phyloP scores from a whole-genome alignment of 2,329 filamentous ascomycete species.

The Ceratocystis harringtonii region DNA sequence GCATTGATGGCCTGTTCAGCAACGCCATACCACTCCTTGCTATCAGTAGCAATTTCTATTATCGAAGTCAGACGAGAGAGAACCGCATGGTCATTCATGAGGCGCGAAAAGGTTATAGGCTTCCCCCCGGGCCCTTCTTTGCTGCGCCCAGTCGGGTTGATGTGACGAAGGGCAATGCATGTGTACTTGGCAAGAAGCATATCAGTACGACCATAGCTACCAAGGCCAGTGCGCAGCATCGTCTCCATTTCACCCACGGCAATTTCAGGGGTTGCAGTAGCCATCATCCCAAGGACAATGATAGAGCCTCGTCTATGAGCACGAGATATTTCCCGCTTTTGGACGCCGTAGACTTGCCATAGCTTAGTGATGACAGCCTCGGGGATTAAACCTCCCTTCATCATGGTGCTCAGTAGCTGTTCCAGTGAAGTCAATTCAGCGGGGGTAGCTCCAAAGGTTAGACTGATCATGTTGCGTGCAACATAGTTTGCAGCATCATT shows the following conservation, averaged over 20 bases:
- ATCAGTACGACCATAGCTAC: conserved; percentile 63
- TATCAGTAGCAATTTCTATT: conserved; percentile 70
- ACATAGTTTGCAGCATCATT: conserved; percentile 94
- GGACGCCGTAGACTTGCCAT: conserved; percentile 94
- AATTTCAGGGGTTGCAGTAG: conserved; percentile 80
- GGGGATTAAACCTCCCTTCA: conserved; percentile 77
- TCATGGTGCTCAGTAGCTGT: conserved; percentile 92
- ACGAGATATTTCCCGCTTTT: conserved; percentile 82
- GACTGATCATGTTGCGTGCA: conserved; percentile 95
- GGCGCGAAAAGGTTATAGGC: conserved; percentile 51
- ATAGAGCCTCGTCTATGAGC: conserved; percentile 85
- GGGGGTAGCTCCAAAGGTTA: conserved; percentile 89
- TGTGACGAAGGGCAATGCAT: conserved; percentile 79
- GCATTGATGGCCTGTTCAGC: conserved; percentile 93
- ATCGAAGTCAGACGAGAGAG: conserved; percentile 67
- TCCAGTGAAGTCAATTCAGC: conserved; percentile 92
- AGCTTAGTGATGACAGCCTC: conserved; percentile 79
- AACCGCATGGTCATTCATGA: conserved; percentile 86
- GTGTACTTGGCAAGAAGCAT: conserved; percentile 87
- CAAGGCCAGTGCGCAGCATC: conserved; percentile 81
- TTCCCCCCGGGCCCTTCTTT: conserved; percentile 53
- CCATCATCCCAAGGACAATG: conserved; percentile 93
- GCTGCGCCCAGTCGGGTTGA: conserved; percentile 64
- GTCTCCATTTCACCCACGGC: conserved; percentile 90
- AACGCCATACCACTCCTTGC: conserved; percentile 90